Evolutionary conservation across 2,329 filamentous ascomycete genomes (phyloP).

Genomic region (Hypoxylon sp.): DNA sequence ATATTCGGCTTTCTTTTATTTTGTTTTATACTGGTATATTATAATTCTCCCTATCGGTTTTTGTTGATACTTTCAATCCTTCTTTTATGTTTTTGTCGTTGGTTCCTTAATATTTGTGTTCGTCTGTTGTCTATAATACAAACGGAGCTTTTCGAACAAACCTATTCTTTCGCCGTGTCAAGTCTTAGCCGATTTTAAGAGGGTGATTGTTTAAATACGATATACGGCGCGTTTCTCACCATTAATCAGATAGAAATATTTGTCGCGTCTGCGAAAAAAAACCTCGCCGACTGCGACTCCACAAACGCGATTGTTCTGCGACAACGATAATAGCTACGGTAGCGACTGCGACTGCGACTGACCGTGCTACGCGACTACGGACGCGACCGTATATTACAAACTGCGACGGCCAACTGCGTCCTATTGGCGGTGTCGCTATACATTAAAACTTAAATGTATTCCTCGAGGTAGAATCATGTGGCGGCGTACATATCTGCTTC

Average conservation of each 20-base stretch:
- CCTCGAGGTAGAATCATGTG: conserved; percentile 73
- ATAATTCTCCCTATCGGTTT: background rate
- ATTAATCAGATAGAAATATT: conserved; percentile 9
- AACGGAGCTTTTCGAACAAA: conserved; percentile 11
- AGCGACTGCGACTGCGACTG: conserved; percentile 9
- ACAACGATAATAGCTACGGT: background rate
- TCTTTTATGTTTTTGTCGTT: conserved; percentile 20
- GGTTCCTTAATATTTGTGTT: conserved; percentile 12
- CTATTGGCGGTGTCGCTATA: conserved; percentile 30
- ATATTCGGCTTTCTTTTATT: conserved; percentile 31
- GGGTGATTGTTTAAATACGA: background rate
- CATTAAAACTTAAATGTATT: conserved; percentile 39
- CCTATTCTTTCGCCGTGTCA: conserved; percentile 10
- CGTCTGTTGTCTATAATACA: conserved; percentile 13
- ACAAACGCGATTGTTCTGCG: conserved; percentile 3
- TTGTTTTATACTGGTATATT: conserved; percentile 21
- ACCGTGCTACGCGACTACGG: conserved; percentile 11
- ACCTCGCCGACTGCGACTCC: conserved; percentile 5
- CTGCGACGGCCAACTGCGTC: conserved; percentile 22
- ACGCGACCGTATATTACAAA: conserved; percentile 15
- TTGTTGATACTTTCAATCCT: conserved; percentile 20
- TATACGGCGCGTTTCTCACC: conserved; percentile 7
- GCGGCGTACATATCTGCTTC: conserved; percentile 87
- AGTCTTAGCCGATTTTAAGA: conserved; percentile 12
- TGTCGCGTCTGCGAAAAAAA: conserved; percentile 1